Evolutionary conservation across 129 eudicot species (phyloP).

Genomic region (Flaveria bidentis): DNA sequence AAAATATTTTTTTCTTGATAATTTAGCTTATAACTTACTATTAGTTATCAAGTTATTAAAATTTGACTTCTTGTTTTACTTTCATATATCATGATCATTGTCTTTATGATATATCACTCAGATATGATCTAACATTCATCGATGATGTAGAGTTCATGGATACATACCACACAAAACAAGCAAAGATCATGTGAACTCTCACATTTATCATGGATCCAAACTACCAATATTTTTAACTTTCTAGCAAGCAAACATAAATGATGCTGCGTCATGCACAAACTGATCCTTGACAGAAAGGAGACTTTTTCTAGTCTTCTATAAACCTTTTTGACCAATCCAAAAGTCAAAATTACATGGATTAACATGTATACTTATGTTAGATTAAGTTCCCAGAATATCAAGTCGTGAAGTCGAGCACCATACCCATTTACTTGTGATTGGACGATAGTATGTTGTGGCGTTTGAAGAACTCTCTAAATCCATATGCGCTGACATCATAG

Average conservation of each 20-base stretch:
- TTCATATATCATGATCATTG: not conserved
- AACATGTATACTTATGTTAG: constrained; percentile 3
- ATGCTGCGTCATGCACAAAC: not conserved
- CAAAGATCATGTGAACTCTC: not conserved
- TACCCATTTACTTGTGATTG: constrained; percentile 37
- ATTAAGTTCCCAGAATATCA: constrained; percentile 5
- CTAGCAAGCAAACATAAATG: not conserved
- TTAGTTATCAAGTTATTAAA: no score
- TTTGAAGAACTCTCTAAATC: constrained; percentile 89
- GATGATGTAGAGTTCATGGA: not conserved
- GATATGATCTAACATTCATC: not conserved
- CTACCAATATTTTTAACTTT: not conserved
- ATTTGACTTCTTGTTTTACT: no score
- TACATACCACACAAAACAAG: not conserved
- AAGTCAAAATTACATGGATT: not conserved
- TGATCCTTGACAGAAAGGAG: not conserved
- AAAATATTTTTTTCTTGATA: not conserved
- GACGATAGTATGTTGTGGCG: constrained; percentile 58
- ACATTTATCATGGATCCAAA: not conserved
- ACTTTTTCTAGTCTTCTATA: not conserved
- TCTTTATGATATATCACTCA: no score
- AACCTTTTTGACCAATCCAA: not conserved
- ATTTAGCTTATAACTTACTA: not conserved
- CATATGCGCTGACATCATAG: constrained; percentile 75
- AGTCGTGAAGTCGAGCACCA: not conserved